phyloP scores from a whole-genome alignment of 2,329 filamentous ascomycete genomes.

The Apiospora aurea region DNA sequence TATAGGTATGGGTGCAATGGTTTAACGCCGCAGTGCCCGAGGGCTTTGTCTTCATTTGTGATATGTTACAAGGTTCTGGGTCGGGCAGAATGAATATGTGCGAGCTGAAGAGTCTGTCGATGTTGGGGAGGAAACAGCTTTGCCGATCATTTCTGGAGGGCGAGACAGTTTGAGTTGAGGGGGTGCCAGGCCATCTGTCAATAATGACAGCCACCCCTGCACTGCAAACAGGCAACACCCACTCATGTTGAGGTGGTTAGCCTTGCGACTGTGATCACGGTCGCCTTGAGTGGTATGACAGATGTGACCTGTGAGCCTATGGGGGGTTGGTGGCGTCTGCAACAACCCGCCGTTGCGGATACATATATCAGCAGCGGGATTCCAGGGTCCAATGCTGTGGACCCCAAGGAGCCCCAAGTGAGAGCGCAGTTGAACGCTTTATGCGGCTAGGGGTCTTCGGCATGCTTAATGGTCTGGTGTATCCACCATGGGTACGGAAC shows the following conservation, averaged over 20 bases:
- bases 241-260: not conserved
- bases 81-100: not conserved
- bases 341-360: not conserved
- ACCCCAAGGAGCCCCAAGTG: not conserved
- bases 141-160: not conserved
- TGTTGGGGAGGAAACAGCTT: not conserved
- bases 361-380: not conserved
- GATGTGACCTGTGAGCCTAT: not conserved
- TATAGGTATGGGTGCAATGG: not conserved
- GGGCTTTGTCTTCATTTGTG: not conserved
- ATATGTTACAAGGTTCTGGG: not conserved
- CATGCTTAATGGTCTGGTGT: too few species aligned
- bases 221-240: not conserved
- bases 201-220: conserved; percentile 4
- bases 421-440: not conserved
- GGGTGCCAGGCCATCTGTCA: not conserved
- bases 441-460: not conserved
- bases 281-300: conserved; percentile 11
- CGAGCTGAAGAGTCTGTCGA: not conserved
- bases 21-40: not conserved
- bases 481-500: not conserved
- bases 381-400: not conserved
- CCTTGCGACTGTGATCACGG: not conserved
- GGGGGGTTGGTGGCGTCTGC: not conserved
- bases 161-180: not conserved